Evolutionary conservation across 2,329 filamentous ascomycete genomes (phyloP), one percentile per base, ranked within the genome.

Genomic region (Zymoseptoria pseudotritici): DNA sequence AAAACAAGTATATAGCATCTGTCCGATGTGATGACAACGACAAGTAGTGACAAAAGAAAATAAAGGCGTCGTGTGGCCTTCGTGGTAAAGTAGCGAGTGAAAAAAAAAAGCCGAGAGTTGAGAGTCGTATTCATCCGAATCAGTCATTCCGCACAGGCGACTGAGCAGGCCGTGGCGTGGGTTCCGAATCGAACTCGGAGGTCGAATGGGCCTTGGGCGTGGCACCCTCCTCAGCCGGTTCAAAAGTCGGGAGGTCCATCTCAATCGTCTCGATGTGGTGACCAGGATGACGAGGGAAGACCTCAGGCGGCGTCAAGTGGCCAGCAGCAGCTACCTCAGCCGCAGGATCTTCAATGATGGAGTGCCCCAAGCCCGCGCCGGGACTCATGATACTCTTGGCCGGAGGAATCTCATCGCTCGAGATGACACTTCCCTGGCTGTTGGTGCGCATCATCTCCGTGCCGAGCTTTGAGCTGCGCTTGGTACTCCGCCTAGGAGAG

Each of bases 381-480:
- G 61, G 31, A n/a, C 50, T 53, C 29, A 53, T 53, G 2, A 63
- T 60, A 13, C 53, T 53, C 29, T 55, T 53, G 2, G 64, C 59
- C n/a, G 65, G 61, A 19, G 71, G 65, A 55, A 77, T 64, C 53
- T 80, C 78, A 52, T 81, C 79, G 26, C 77, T 72, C 7, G 78
- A 80, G 53, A 81, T 76, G 50, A 80, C 83, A 70, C 92, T 96
- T 54, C 95, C 93, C 68, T 93, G 88, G 70, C 91, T 96, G 73
- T 96, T 96, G 20, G 93, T 95, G 54, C 93, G 86, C 90, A 97
- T 93, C 93, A 97, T 97, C 74, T 97, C 93, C 55, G 91, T 94
- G 1, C 91, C 91, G 1, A 97, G 83, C 74, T 96, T 97, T 0
- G 91, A 96, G 57, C 74, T 74, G 2, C 76, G 75, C 56, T 78